Base-by-base conservation (phyloP, 192 early-diverging fungal species). In the Powellomyces hirtus region DNA sequence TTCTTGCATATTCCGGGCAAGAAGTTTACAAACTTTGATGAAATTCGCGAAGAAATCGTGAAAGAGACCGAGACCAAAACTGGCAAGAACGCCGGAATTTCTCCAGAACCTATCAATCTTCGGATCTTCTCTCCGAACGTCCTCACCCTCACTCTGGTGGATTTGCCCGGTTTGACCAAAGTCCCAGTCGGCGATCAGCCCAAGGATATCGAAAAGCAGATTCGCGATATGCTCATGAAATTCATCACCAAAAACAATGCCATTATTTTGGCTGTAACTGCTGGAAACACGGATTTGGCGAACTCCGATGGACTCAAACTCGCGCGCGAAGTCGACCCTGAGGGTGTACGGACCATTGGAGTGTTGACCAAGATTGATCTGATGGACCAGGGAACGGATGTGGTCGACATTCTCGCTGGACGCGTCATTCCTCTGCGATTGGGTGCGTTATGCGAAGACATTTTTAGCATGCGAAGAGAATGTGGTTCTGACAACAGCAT, bases 361-460 rank as follows among this genome's bases (percentile, higher is more conserved):
- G 98, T 99, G 35, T 83, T 99, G 79, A 99, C 98, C 69, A 99
- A 99, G 79, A 86, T 99, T 62, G 98, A 99, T 79, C 81, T 99
- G 63, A 99, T 99, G 98, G 98, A 99, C 80, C 82, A 88, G 75
- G 98, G 98, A 36, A 99, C 98, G 16, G 98, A 99, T 78, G 96
- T 99, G 10, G 94, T 99, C 42, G 98, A 99, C 72, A 98, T 98
- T 75, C 86, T 99, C 71, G 95, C 96, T 10, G 94, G 94, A 1
- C 84, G 98, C 13, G 88, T 98, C 24, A 98, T 99, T 80, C 98
- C 96, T 2, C 86, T 99, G 64, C 86, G 95, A 26, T 82, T 99
- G 13, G 92, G 91, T 90, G 71, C 51, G 75, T 13, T 33, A 22
- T 7, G 63, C 33, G 31, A n/a, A n/a, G n/a, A n/a, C n/a, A n/a